Base-by-base conservation (phyloP, 1,284 basidiomycete genomes). In the Pseudozyma sp. region DNA sequence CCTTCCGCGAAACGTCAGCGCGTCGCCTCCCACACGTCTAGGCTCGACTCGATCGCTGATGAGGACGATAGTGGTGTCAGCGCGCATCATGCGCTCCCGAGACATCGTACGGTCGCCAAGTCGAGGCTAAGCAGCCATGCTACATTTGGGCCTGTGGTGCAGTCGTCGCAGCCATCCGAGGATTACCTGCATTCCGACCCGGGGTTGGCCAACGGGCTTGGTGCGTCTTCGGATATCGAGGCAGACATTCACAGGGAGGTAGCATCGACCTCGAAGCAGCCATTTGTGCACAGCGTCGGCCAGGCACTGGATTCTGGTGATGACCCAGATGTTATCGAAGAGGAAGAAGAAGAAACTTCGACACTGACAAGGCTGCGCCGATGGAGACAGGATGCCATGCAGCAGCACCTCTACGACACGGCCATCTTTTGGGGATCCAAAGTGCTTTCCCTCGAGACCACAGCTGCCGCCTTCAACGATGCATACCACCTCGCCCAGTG, bases 401-500 rank as follows among this genome's bases (percentile, higher is more conserved):
- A 95, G 89, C 96, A 98, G 85, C 96, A 99, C 86, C 87, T 99
- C 33, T 97, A 98, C 85, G 93, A 95, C 74, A 97, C 96, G 0
- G 97, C 97, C 13, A 92, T 93, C 9, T 98, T 98, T 84, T 99
- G 97, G 97, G 97, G 95, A 3, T 93, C 96, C 86, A 98, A 99
- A 85, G 90, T 98, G 46, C 87, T 97, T 39, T 92, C 90, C 59
- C 94, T 94, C 90, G 97, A 96, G 44, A 53, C 45, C 4, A 57
- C 57, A 2, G 13, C 69, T 2, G 48, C 55, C 11, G 65, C 65
- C 29, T 64, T 70, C 62, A 83, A 81, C 84, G 97, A 99, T 85
- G 97, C 94, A 9, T 99, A 98, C 85, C 98, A 96, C 94, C 90
- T 99, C 16, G 96, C 97, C 0, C 96, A 99, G 84, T 93, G 93